A percentile compares a stretch with the other conserved stretches of the same genome.
phyloP scores from a whole-genome alignment of 345 rosid species.

The Rhodamnia argentea region DNA sequence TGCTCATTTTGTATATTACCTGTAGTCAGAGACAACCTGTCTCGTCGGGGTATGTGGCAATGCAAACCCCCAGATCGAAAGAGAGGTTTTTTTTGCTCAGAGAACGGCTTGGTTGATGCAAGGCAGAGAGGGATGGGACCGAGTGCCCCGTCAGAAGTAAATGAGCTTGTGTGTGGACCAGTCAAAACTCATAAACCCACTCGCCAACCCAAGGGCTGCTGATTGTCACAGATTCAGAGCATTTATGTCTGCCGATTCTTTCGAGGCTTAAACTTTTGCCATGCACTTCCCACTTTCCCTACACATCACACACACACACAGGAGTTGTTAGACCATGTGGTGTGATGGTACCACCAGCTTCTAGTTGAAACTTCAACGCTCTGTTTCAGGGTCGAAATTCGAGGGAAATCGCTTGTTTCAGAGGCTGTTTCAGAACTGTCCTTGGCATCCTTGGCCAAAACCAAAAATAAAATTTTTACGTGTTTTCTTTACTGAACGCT shows the following conservation, averaged over 20 bases:
- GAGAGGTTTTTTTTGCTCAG: neutral
- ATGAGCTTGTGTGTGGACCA: neutral
- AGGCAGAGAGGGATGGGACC: neutral
- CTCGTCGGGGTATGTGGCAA: neutral
- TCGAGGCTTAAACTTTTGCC: neutral
- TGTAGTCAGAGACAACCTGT: neutral
- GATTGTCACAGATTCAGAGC: neutral
- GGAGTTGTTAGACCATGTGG: neutral
- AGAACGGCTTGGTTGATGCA: neutral
- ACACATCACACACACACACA: neutral
- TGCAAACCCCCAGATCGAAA: neutral
- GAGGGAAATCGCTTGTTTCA: neutral
- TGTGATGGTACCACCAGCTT: neutral
- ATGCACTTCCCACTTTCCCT: neutral
- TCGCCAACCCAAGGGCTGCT: neutral
- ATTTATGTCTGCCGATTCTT: neutral
- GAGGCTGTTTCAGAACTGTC: neutral
- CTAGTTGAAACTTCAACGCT: neutral
- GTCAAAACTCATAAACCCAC: neutral
- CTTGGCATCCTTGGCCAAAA: neutral
- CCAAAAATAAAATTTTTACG: neutral
- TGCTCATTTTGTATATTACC: neutral
- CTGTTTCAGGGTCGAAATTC: neutral
- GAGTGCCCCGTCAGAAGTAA: neutral
- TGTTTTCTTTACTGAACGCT: neutral